Base-by-base conservation (phyloP, 768 basidiomycete species). In the Amanita brunnescens region DNA sequence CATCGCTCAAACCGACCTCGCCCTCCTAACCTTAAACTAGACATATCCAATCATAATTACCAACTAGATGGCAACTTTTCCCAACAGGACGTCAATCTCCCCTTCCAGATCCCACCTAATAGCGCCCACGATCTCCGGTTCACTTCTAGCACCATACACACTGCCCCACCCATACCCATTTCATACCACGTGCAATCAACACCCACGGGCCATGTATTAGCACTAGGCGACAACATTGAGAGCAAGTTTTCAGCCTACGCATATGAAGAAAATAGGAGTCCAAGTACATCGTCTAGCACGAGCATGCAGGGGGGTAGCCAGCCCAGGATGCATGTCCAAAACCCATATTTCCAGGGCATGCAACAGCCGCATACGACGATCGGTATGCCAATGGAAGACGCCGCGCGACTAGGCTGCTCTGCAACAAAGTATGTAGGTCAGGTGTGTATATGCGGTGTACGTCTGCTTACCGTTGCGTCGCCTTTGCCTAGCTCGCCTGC, bases 11-110 rank as follows among this genome's bases (percentile, higher is more conserved):
- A 58, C 8, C 58, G 67, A 21, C 62, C 65, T 14, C 64, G 64
- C 0, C 65, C 64, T 0, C 62, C 67, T 1, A 61, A 63, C 30
- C 56, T 68, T n/a, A 61, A 65, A 3, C 54, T 69, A 16, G 61
- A 66, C 8, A 52, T 54, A 2, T 46, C 62, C 6, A 60, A 59
- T 2, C 50, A 56, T 30, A 54, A 62, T 30, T 53, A 47, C 30
- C 2, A 26, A 6, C 26, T 40, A 23, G 38, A 49, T 38, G 38
- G 9, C 18, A 5, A 14, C 23, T 20, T 13, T 14, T 14, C 30
- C 30, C 14, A 33, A n/a, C n/a, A n/a, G n/a, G n/a, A n/a, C n/a
- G n/a, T n/a, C n/a, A n/a, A n/a, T 45, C 5, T 32, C n/a, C 7
- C 10, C 18, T 45, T 45, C n/a, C 41, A 21, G 41, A 42, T 26